These are phyloP conservation scores for Capronia epimyces DNA, from an alignment of 2,329 filamentous ascomycete species.

Conservation along the genomic window DNA sequence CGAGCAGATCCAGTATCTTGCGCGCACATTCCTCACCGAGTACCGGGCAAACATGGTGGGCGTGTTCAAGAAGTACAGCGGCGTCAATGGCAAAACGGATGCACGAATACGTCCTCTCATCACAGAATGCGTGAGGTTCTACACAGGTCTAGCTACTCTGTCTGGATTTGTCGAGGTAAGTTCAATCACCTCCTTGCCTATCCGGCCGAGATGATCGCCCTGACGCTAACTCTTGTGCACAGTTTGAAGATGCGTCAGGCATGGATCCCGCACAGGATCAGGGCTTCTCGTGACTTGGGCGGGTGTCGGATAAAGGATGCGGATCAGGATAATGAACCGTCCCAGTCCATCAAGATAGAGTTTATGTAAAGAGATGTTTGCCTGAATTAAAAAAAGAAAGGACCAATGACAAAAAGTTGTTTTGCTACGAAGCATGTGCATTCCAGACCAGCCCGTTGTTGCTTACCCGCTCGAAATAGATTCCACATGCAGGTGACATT, in stretches of 20 bases:
- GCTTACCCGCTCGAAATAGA: slow-evolving; percentile 97
- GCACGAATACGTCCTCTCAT: slow-evolving; percentile 14
- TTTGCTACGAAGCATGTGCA: too few relatives aligned
- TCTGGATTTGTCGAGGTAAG: slow-evolving; percentile 23
- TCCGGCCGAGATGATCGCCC: not conserved
- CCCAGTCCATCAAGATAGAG: too few relatives aligned
- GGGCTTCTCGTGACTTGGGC: slow-evolving; percentile 15
- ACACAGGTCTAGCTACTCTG: slow-evolving; percentile 24
- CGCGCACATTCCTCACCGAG: slow-evolving; percentile 71
- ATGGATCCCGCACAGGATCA: slow-evolving; percentile 7
- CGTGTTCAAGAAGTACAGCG: slow-evolving; percentile 82
- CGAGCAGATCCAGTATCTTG: slow-evolving; percentile 64
- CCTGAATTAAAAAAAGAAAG: too few relatives aligned
- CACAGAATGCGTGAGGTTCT: slow-evolving; percentile 24
- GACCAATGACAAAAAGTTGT: too few relatives aligned
- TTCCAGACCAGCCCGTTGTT: too few relatives aligned
- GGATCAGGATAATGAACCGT: too few relatives aligned
- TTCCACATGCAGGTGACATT: slow-evolving; percentile 83
- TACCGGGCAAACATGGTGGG: slow-evolving; percentile 80
- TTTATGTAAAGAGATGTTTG: too few relatives aligned
- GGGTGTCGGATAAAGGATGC: too few relatives aligned
- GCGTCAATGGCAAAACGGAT: slow-evolving; percentile 55
- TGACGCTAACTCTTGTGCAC: not conserved
- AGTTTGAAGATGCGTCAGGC: slow-evolving; percentile 20
- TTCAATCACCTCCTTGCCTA: not conserved